Percentiles rank a stretch among this genome's conserved stretches.
Evolutionary conservation across 305 asterid species (phyloP).

Genomic region (Rubia tinctorum): DNA sequence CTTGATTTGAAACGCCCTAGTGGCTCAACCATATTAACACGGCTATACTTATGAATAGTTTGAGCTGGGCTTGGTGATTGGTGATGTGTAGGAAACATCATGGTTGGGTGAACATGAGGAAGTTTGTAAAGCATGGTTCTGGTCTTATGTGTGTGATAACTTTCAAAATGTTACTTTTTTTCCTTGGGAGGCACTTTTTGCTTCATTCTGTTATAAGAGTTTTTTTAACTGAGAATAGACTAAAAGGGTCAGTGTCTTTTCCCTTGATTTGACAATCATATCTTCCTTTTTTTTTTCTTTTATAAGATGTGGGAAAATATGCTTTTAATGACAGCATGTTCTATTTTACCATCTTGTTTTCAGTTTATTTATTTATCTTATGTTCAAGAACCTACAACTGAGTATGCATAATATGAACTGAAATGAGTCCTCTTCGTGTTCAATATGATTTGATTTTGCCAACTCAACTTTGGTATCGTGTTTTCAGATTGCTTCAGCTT

Average conservation of each 20-base stretch:
- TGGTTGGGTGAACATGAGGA: not conserved
- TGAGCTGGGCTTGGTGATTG: not conserved
- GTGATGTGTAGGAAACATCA: not conserved
- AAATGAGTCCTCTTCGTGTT: not conserved
- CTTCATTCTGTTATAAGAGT: not conserved
- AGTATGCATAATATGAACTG: not conserved
- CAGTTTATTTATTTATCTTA: not conserved
- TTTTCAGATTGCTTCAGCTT: conserved; percentile 74
- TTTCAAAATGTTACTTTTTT: not conserved
- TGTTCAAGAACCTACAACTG: not conserved
- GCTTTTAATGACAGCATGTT: not conserved
- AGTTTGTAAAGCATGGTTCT: not conserved
- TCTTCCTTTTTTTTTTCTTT: not conserved
- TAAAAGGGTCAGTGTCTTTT: not conserved
- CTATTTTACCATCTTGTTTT: not conserved
- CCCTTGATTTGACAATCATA: not conserved
- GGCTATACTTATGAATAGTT: not conserved
- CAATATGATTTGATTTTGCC: not conserved
- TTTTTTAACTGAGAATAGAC: not conserved
- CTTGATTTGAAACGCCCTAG: not conserved
- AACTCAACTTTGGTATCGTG: not conserved
- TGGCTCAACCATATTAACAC: not conserved
- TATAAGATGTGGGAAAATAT: not conserved
- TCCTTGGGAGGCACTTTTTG: not conserved
- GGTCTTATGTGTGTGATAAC: not conserved